Evolutionary conservation across 495 filamentous ascomycete species (phyloP).

Genomic region (Glarea lozoyensis): DNA sequence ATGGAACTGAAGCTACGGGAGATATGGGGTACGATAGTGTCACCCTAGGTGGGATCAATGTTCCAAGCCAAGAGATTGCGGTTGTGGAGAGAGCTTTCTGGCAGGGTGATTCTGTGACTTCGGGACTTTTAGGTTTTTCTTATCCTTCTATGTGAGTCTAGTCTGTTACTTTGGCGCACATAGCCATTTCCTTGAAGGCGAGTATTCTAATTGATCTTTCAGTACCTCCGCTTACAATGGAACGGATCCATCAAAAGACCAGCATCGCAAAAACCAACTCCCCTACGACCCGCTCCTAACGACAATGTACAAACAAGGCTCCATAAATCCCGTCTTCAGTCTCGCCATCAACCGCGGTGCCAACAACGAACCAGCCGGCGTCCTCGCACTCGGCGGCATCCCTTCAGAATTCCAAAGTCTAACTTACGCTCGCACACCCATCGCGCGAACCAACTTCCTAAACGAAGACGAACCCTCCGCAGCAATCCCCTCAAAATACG

Average conservation of each 20-base stretch:
- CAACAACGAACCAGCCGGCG: constrained; percentile 20
- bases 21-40: constrained; percentile 49
- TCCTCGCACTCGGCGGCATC: constrained; percentile 45
- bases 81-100: constrained; percentile 39
- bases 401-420: constrained; percentile 25
- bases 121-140: constrained; percentile 52
- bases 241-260: constrained; percentile 17
- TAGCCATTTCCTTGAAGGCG: no score
- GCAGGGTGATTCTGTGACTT: constrained; percentile 38
- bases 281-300: constrained; percentile 50
- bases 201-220: no score
- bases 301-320: constrained; percentile 43
- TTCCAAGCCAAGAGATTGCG: constrained; percentile 43
- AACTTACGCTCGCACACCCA: constrained; percentile 20
- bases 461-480: constrained; percentile 27
- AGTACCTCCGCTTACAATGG: constrained; percentile 18
- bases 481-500: not conserved
- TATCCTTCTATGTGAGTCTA: constrained; percentile 33
- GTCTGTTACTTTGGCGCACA: no score
- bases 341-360: constrained; percentile 28
- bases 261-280: constrained; percentile 10
- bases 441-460: constrained; percentile 25
- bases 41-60: constrained; percentile 43
- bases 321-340: constrained; percentile 47
- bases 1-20: constrained; percentile 47